phyloP scores from a whole-genome alignment of 2,329 filamentous ascomycete species.

The Aureobasidium musti region DNA sequence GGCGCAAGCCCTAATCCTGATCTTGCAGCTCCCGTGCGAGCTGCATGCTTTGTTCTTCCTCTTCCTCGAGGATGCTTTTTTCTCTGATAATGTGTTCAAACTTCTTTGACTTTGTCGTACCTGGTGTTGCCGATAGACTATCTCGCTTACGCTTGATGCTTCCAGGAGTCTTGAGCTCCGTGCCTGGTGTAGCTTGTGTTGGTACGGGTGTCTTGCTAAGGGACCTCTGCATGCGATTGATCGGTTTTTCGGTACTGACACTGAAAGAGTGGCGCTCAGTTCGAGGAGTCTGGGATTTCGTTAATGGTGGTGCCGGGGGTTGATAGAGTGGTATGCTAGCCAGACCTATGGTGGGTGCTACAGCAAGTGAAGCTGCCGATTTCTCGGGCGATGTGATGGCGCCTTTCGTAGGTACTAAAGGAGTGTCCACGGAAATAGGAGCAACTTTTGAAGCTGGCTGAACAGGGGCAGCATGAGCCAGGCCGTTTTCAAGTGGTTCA shows the following conservation, averaged over 20 bases:
- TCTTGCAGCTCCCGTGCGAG: conserved; percentile 39
- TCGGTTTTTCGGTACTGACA: background rate
- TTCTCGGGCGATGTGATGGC: conserved; percentile 11
- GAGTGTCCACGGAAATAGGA: background rate
- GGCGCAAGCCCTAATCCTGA: conserved; percentile 27
- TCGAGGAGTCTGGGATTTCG: conserved; percentile 20
- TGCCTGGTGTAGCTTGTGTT: background rate
- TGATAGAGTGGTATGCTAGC: conserved; percentile 24
- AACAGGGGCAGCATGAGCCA: background rate
- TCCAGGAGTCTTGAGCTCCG: conserved; percentile 27
- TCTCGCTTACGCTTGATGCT: conserved; percentile 37
- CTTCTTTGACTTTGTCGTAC: conserved; percentile 33
- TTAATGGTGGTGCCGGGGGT: conserved; percentile 27
- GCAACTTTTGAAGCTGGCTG: background rate
- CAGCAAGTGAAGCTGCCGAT: conserved; percentile 27
- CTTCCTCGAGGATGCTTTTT: conserved; percentile 28
- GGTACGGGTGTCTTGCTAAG: conserved; percentile 29
- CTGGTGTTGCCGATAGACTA: conserved; percentile 38
- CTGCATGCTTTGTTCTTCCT: conserved; percentile 37
- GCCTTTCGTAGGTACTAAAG: background rate
- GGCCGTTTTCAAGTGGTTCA: background rate
- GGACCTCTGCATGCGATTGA: background rate
- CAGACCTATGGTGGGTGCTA: conserved; percentile 27
- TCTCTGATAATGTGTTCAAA: conserved; percentile 35
- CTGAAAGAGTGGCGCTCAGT: conserved; percentile 15